phyloP scores from a whole-genome alignment of 148 eudicot genomes.

The Polygonum maritimum region DNA sequence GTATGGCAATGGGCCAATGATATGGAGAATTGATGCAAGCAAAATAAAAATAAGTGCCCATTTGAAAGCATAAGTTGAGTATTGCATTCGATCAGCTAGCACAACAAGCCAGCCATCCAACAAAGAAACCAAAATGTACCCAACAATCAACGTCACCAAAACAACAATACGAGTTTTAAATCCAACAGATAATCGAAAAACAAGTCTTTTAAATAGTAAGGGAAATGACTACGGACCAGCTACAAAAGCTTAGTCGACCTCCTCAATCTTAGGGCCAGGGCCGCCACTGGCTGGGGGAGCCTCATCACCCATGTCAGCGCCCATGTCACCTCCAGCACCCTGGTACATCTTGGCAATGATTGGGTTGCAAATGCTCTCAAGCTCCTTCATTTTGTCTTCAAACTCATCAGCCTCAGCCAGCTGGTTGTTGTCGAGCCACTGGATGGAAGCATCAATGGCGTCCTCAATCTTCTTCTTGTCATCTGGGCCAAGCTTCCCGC shows the following conservation, averaged over 20 bases:
- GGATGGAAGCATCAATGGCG: conserved; percentile 5
- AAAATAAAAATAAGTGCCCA: too few species aligned
- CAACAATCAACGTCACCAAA: neutral
- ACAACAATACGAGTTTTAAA: neutral
- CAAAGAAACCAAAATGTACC: neutral
- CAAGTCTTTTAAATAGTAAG: neutral
- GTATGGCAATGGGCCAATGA: too few species aligned
- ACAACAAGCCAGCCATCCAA: neutral
- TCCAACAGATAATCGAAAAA: neutral
- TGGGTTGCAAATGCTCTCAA: conserved; percentile 10
- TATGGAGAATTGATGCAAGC: too few species aligned
- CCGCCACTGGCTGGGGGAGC: neutral
- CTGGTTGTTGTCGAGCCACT: conserved; percentile 13
- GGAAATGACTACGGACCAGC: neutral
- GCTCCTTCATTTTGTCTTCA: conserved; percentile 14
- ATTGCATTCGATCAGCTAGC: neutral
- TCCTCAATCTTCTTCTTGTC: conserved; percentile 19
- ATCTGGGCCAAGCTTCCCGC: conserved; percentile 10
- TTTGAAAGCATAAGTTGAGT: neutral
- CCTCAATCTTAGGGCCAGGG: conserved; percentile 9
- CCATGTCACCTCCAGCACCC: conserved; percentile 5
- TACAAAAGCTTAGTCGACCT: neutral
- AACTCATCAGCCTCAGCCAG: conserved; percentile 14
- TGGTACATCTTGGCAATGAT: conserved; percentile 13
- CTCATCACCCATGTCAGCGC: conserved; percentile 1